A percentile compares a stretch with the other conserved stretches of the same genome.
Evolutionary conservation across 306 rosid species (phyloP).

Genomic region (Pterocarpus santalinus): DNA sequence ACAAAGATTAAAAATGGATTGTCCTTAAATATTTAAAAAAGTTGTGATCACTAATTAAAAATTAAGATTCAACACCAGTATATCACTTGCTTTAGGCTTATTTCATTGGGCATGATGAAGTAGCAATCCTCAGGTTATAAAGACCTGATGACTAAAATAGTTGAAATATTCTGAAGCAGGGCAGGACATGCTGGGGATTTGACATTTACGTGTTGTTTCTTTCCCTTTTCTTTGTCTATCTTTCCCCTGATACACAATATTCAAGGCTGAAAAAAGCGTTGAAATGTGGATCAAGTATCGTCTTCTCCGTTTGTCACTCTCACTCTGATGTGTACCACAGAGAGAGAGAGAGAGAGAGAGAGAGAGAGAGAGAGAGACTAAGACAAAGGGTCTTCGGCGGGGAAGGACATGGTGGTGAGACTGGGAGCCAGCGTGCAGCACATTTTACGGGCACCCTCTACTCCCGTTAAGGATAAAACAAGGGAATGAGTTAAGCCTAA

Average conservation of each 20-base stretch:
- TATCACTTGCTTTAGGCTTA: too few species aligned
- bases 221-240: constrained; percentile 38
- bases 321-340: constrained; percentile 42
- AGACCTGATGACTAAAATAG: neutral
- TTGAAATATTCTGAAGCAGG: neutral
- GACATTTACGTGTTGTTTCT: constrained; percentile 90
- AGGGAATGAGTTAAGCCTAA: constrained; percentile 1
- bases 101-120: neutral
- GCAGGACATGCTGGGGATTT: constrained; percentile 67
- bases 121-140: neutral
- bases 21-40: neutral
- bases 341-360: neutral
- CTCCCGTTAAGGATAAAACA: constrained; percentile 28
- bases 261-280: constrained; percentile 58
- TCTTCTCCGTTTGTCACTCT: constrained; percentile 80
- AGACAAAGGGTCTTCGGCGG: neutral
- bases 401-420: neutral
- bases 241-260: constrained; percentile 53
- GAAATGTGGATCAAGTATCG: constrained; percentile 80
- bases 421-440: constrained; percentile 39
- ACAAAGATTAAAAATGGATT: too few species aligned
- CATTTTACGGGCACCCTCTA: constrained; percentile 47
- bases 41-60: neutral
- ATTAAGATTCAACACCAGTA: neutral
- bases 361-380: neutral